These are phyloP conservation scores for Paecilomyces sp. DNA, from an alignment of 2,329 filamentous ascomycete species.

Conservation along the genomic window DNA sequence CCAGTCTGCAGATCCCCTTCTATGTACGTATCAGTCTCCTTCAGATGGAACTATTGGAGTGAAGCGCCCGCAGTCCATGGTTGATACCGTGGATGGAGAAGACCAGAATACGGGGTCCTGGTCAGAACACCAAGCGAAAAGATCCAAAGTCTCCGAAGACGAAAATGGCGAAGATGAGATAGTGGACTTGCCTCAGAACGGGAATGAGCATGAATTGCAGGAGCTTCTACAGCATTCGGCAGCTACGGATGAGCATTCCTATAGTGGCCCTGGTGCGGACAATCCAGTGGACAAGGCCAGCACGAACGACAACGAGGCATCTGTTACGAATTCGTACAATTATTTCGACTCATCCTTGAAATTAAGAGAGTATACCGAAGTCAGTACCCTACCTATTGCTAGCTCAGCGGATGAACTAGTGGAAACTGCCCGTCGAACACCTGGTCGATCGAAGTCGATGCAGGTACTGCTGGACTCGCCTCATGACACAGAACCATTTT, in stretches of 20 bases:
- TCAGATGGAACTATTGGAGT: not conserved
- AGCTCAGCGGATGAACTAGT: not conserved
- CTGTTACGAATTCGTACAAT: slow-evolving; percentile 11
- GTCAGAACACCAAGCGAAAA: not conserved
- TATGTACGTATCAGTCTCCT: not conserved
- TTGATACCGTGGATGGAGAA: not conserved
- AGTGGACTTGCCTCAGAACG: not conserved
- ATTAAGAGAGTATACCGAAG: slow-evolving; percentile 5
- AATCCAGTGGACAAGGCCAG: not conserved
- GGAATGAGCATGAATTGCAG: not conserved
- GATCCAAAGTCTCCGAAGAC: not conserved
- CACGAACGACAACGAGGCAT: not conserved
- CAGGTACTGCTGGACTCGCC: slow-evolving; percentile 23
- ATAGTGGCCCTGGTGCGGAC: not conserved
- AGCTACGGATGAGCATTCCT: not conserved
- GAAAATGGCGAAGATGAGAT: not conserved
- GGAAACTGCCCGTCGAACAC: slow-evolving; percentile 7
- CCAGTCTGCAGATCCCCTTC: not conserved
- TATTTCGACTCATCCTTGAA: slow-evolving; percentile 14
- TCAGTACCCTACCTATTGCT: not conserved
- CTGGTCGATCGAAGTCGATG: slow-evolving; percentile 18
- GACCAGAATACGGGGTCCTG: not conserved
- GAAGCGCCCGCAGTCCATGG: not conserved
- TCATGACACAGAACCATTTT: slow-evolving; percentile 34
- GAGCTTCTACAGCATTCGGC: not conserved